phyloP scores from a whole-genome alignment of 345 rosid genomes.

The Physaria fendleri region DNA sequence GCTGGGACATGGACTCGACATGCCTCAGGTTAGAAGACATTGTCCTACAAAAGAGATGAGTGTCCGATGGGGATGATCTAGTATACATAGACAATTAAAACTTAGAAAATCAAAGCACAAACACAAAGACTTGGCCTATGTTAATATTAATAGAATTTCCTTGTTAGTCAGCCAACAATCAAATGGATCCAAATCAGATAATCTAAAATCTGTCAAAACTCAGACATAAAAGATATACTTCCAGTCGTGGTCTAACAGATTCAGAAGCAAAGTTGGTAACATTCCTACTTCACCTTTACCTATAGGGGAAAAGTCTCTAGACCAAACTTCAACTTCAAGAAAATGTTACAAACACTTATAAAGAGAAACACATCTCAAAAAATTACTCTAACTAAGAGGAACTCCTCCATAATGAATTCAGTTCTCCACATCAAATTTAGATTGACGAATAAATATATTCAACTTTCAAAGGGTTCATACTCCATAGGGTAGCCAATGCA shows the following conservation, averaged over 20 bases:
- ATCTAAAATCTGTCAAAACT: background rate
- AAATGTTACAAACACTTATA: background rate
- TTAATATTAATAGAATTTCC: background rate
- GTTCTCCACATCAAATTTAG: no score
- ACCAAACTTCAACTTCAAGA: background rate
- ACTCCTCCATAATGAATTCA: background rate
- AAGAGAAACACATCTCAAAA: background rate
- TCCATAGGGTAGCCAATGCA: background rate
- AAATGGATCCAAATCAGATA: background rate
- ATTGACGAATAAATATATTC: no score
- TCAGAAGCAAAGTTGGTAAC: background rate
- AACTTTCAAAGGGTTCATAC: background rate
- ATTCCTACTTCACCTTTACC: background rate
- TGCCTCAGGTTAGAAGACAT: constrained; percentile 39
- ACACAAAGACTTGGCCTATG: background rate
- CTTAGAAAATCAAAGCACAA: background rate
- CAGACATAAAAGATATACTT: background rate
- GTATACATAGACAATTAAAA: background rate
- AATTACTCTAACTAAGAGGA: background rate
- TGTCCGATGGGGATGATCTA: constrained; percentile 14
- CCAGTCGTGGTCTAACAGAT: background rate
- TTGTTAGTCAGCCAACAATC: background rate
- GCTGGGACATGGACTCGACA: constrained; percentile 49
- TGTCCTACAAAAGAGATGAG: constrained; percentile 2
- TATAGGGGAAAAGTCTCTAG: background rate